Base-by-base conservation (phyloP, 2,329 filamentous ascomycete species). In the Fusarium praegraminearum region DNA sequence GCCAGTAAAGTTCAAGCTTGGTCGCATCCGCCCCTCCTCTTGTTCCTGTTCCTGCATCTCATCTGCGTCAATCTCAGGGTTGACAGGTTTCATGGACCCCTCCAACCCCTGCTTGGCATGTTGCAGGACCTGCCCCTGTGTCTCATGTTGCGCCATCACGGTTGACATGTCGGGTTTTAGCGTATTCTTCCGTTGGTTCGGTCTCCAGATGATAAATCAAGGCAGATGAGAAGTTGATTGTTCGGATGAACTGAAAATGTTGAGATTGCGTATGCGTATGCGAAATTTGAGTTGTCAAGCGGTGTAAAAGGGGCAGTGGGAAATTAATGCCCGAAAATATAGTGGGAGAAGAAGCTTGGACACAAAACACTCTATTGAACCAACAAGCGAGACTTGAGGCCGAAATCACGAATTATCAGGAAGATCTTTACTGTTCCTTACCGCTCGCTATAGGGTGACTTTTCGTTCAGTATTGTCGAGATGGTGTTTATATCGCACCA, bases 1-100 rank as follows among this genome's bases (percentile, higher is more conserved):
- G 1, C 62, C 66, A 4, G 82, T 85, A 32, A 84, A 71, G n/a
- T 70, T 70, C 8, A 73, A 57, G 41, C 79, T 84, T 20, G 84
- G 82, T 40, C 76, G 76, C 72, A 81, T n/a, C 69, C 69, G 18
- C 69, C 76, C 63, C 36, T 50, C 57, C 18, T 44, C 57, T 36
- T 59, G 55, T 45, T 60, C 41, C 38, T 57, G 57, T 60, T 59
- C 26, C 57, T 43, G 30, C 24, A 41, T 36, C 10, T 36, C n/a
- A 6, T 47, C 24, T 51, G 49, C 49, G 16, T 51, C 35, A 51
- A 50, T 50, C 30, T 32, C 67, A 67, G 70, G 67, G 60, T 57
- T 61, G 35, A 36, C 46, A 49, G 41, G 59, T 63, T 65, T 62
- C 56, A 57, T 32, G 24, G 43, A 33, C 35, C 36, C 35, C 52